Evolutionary conservation across 139 green algal genomes (phyloP), one percentile per base, ranked within the genome.

Genomic region (Edaphochlamys debaryana): DNA sequence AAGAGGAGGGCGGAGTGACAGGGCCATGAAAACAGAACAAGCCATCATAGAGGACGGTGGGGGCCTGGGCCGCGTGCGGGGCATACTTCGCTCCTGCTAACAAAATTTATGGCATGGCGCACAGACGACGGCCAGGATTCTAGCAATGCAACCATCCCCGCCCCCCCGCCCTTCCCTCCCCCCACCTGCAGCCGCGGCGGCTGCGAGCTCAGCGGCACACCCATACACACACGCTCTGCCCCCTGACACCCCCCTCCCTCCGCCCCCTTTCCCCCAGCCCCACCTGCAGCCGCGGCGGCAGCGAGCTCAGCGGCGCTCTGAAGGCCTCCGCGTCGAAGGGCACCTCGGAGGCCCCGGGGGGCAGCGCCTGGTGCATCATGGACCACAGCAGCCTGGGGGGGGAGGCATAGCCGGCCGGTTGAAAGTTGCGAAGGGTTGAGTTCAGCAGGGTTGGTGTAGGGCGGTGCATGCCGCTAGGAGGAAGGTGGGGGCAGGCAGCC

Each of bases 351-450:
- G 60, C 30, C 45, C 67, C 40, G n/a, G 70, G 62, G 22, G 81
- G 81, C 45, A 86, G 81, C 22, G 70, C 70, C 81, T 86, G 71
- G n/a, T 71, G 70, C 81, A 86, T 86, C 81, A 86, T 86, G 62
- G 36, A 41, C 81, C 81, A 86, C 27, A 86, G 42, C 34, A 86
- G 71, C 69, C 81, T 86, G 80, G 36, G 50, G 48, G 64, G 9
- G 64, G 64, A 6, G 36, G 20, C 34, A 13, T 3, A 69, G n/a
- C n/a, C n/a, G 34, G 34, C 9, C 0, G 19, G 64, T 8, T 11
- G 29, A 4, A 36, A 22, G 60, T 40, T 11, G 58, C 29, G 6
- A 6, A 67, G 27, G 30, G 58, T 13, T 17, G 29, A 25, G n/a
- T 25, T 3, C 11, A 36, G 8, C 30, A 7, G n/a, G 30, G 30